These are phyloP conservation scores for Trichoderma sp. DNA, from an alignment of 2,329 filamentous ascomycete genomes.

Conservation along the genomic window DNA sequence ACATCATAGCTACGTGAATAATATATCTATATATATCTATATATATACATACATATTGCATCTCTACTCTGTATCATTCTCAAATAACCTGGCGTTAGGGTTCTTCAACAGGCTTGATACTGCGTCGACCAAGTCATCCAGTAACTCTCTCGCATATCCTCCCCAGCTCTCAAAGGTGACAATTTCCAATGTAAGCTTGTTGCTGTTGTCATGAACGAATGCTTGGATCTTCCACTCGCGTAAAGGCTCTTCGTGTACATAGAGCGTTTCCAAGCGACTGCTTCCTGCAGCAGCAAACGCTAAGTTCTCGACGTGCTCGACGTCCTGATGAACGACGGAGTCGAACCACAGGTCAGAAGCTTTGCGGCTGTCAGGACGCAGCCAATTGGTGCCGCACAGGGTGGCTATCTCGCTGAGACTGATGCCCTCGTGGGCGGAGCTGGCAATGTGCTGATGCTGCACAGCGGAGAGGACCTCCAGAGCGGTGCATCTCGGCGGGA, in stretches of 20 bases:
- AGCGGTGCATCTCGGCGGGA: conserved; percentile 51
- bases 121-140: conserved; percentile 50
- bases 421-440: conserved; percentile 56
- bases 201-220: conserved; percentile 50
- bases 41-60: background rate
- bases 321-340: conserved; percentile 60
- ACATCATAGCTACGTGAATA: background rate
- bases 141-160: conserved; percentile 50
- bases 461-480: conserved; percentile 54
- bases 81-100: conserved; percentile 26
- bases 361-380: background rate
- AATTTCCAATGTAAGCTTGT: conserved; percentile 56
- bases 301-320: conserved; percentile 61
- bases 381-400: conserved; percentile 48
- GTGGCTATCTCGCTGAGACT: conserved; percentile 56
- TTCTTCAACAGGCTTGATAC: conserved; percentile 22
- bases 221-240: conserved; percentile 63
- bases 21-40: background rate
- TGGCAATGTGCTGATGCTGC: conserved; percentile 59
- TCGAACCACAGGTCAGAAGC: conserved; percentile 49
- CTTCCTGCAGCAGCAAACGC: conserved; percentile 34
- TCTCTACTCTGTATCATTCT: background rate
- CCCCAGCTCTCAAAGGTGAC: conserved; percentile 61
- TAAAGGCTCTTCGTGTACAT: conserved; percentile 58
- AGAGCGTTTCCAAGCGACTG: conserved; percentile 56